Percentiles rank a stretch among this genome's conserved stretches.
Conservation (phyloP, 352 stramenopile genomes). For the Aphanomyces euteiches region DNA sequence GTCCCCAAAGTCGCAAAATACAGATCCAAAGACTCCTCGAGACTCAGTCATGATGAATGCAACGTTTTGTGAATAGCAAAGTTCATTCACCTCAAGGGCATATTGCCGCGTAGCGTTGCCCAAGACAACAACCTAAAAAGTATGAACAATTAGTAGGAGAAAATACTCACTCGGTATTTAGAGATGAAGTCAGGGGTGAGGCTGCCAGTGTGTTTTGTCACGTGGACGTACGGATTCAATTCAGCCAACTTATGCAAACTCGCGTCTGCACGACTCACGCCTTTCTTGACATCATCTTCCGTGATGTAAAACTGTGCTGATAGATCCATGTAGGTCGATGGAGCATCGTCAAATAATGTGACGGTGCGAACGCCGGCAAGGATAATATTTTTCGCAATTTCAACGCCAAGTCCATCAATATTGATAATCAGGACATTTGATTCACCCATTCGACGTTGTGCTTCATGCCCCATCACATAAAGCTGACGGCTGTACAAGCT, state of each 20-base stretch:
- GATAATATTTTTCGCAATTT: constrained; percentile 99
- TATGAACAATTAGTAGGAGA: neutral
- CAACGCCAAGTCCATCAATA: constrained; percentile 92
- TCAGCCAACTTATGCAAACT: constrained; percentile 90
- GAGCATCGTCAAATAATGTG: constrained; percentile 91
- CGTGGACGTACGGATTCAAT: constrained; percentile 96
- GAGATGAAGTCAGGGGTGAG: constrained; percentile 68
- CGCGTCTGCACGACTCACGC: constrained; percentile 63
- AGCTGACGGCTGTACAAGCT: constrained; percentile 93
- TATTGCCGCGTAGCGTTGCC: constrained; percentile 73
- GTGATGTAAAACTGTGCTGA: constrained; percentile 96
- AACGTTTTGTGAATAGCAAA: constrained; percentile 82
- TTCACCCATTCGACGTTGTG: constrained; percentile 94
- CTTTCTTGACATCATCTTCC: constrained; percentile 79
- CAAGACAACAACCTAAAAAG: constrained; percentile 70
- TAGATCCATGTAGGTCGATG: constrained; percentile 82
- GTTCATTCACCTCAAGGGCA: constrained; percentile 68
- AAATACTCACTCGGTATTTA: constrained; percentile 56
- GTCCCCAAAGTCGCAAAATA: constrained; percentile 98
- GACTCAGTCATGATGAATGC: constrained; percentile 91
- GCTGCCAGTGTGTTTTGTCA: constrained; percentile 56
- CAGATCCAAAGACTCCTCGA: constrained; percentile 91
- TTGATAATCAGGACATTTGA: constrained; percentile 95
- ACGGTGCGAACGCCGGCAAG: constrained; percentile 94
- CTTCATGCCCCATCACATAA: constrained; percentile 99